Conservation (phyloP, 768 basidiomycete genomes). For the Tubosaeta brunneosetosa region DNA sequence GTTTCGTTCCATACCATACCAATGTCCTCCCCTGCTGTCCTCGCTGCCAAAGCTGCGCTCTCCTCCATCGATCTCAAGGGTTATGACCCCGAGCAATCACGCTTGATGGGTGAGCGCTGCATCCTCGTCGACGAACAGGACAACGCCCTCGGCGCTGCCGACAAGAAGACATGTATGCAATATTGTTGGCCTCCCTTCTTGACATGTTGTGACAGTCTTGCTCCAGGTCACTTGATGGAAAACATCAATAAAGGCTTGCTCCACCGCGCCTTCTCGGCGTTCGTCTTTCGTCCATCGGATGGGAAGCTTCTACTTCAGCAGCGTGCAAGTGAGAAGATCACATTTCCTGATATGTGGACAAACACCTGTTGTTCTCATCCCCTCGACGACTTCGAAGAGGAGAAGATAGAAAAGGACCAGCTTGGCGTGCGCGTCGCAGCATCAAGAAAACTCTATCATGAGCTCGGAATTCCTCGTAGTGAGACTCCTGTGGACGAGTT, state of each 20-base stretch:
- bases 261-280: slow-evolving; percentile 97
- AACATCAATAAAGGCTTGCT: slow-evolving; percentile 92
- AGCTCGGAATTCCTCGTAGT: slow-evolving; percentile 80
- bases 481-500: slow-evolving; percentile 83
- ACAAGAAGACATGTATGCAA: slow-evolving; percentile 91
- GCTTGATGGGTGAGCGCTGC: slow-evolving; percentile 94
- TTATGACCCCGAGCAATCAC: slow-evolving; percentile 91
- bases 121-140: slow-evolving; percentile 90
- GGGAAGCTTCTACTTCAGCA: slow-evolving; percentile 93
- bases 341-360: slow-evolving; percentile 99
- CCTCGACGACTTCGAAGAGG: slow-evolving; percentile 82
- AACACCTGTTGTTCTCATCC: slow-evolving; percentile 99
- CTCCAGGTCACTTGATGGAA: slow-evolving; percentile 86
- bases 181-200: slow-evolving; percentile 10
- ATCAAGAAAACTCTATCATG: slow-evolving; percentile 91
- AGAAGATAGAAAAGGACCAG: slow-evolving; percentile 73
- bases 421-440: slow-evolving; percentile 87
- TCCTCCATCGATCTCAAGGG: slow-evolving; percentile 71
- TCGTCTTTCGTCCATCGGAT: slow-evolving; percentile 91
- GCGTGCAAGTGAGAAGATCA: slow-evolving; percentile 97
- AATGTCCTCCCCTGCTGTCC: slow-evolving; percentile 59
- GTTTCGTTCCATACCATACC: slow-evolving; percentile 8
- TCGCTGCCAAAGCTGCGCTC: slow-evolving; percentile 59
- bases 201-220: neutral
- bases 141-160: slow-evolving; percentile 75